Base-by-base conservation (phyloP, 2,329 filamentous ascomycete genomes). In the Ophiostoma angusticollis region DNA sequence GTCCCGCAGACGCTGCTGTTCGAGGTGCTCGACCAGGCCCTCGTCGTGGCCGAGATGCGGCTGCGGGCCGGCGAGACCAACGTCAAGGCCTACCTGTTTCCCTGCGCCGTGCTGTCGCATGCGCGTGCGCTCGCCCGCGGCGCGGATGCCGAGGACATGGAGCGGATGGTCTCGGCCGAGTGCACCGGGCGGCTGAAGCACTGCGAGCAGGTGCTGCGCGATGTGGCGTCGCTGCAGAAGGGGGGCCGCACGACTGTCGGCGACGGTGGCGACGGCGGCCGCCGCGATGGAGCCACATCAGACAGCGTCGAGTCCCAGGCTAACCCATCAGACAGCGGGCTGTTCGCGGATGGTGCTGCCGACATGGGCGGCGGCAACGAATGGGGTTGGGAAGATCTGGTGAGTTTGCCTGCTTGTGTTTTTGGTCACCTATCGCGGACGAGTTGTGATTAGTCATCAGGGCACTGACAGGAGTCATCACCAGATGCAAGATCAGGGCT, bases 21-120 rank as follows among this genome's bases (percentile, higher is more conserved):
- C 5, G 39, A 44, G 6, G 39, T 39, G 11, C n/a, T 49, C 13
- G 45, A 49, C 21, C 35, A 38, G 17, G 19, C 44, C 16, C 32
- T 45, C 5, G 28, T 19, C 6, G 45, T 40, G 12, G 28, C 33
- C 12, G 46, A 45, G 36, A 39, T 36, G 22, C 42, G 47, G 9
- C 17, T 49, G 7, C 29, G 27, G 18, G 44, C 47, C 4, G 47
- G 47, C 2, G 68, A 74, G 51, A 73, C 68, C 0, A 75, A 74
- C 39, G 53, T 67, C 16, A 75, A 74, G 45, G 65, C 66, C 0
- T 64, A 65, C 29, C 35, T 75, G 14, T 57, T 73, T 11, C 44
- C 55, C 1, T 50, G 49, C 8, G 47, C 64, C 11, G 47, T 68
- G 1, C 47, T 47, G 5, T 57, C 60, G 0, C 60, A 71, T 31